Base-by-base conservation (phyloP, 345 rosid species). In the Reutealis trisperma region DNA sequence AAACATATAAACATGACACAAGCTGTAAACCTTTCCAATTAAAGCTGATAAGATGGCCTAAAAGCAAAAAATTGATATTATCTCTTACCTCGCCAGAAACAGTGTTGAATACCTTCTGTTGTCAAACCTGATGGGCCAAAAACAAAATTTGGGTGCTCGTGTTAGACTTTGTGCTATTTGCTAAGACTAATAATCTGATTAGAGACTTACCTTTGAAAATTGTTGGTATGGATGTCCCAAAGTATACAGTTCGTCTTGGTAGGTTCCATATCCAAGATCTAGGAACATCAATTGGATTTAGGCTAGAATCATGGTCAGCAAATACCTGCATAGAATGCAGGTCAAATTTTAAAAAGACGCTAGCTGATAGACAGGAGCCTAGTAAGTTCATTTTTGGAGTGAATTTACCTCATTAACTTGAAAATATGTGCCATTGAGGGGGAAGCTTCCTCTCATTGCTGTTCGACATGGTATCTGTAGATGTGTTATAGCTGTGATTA, bases 81-180 rank as follows among this genome's bases (percentile, higher is more conserved):
- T 63, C 27, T 65, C 68, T 45, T 59, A 94, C 98, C 98, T 90
- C 87, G 90, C 99, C 99, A 96, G 86, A 96, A 93, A 85, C 97
- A 92, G 58, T 96, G 89, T 44, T 93, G 98, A 72, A 96, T 93
- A 3, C 86, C 89, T 83, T 91, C 96, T 18, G 94, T 93, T 55
- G 94, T 34, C 73, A 96, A 85, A 72, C 98, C 98, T 96, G 76
- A 54, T 32, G 73, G 65, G 80, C 71, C 25, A 18, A 47, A 77
- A 37, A 22, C 16, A 45, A 18, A 25, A n/a, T 14, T 12, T 76
- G 45, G 63, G 18, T 62, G 49, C 22, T 27, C 10, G 6, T 60
- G 2, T 15, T 51, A 14, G 62, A 51, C 24, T 52, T 49, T 22
- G 6, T 15, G 18, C 25, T 34, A 47, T 52, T 37, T n/a, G 5